phyloP scores from a whole-genome alignment of 768 basidiomycete genomes.

The Roridomyces roridus region DNA sequence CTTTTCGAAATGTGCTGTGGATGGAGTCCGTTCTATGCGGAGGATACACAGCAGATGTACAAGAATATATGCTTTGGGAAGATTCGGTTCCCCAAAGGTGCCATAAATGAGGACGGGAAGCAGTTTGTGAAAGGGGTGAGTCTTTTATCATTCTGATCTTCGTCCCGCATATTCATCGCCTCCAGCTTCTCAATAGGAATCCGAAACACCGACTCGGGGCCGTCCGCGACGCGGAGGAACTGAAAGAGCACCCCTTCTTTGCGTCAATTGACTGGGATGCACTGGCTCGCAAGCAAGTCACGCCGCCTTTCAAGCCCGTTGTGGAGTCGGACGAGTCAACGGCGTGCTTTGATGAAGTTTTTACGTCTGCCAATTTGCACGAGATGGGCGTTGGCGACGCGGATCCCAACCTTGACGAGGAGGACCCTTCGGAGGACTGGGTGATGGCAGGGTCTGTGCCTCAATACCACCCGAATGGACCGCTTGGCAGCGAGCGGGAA shows the following conservation, averaged over 20 bases:
- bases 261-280: conserved; percentile 90
- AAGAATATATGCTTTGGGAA: conserved; percentile 99
- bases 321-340: conserved; percentile 98
- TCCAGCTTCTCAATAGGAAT: conserved; percentile 94
- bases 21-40: conserved; percentile 99
- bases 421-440: conserved; percentile 79
- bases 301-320: conserved; percentile 96
- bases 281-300: conserved; percentile 85
- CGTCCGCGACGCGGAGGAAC: conserved; percentile 86
- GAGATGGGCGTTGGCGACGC: conserved; percentile 67
- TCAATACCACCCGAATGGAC: conserved; percentile 75
- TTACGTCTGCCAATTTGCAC: conserved; percentile 89
- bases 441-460: conserved; percentile 38
- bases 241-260: conserved; percentile 97
- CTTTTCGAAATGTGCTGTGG: conserved; percentile 99
- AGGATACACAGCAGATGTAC: conserved; percentile 99
- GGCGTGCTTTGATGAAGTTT: conserved; percentile 98
- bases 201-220: conserved; percentile 98
- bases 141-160: conserved; percentile 28
- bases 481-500: conserved; percentile 65
- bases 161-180: conserved; percentile 19
- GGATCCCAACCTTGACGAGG: conserved; percentile 56
- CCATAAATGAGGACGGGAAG: conserved; percentile 97
- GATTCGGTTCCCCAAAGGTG: conserved; percentile 96
- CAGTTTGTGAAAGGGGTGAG: conserved; percentile 98